A percentile compares a stretch with the other conserved stretches of the same genome.
These are phyloP conservation scores for Trametes elegans DNA, from an alignment of 768 basidiomycete species.

Conservation along the genomic window DNA sequence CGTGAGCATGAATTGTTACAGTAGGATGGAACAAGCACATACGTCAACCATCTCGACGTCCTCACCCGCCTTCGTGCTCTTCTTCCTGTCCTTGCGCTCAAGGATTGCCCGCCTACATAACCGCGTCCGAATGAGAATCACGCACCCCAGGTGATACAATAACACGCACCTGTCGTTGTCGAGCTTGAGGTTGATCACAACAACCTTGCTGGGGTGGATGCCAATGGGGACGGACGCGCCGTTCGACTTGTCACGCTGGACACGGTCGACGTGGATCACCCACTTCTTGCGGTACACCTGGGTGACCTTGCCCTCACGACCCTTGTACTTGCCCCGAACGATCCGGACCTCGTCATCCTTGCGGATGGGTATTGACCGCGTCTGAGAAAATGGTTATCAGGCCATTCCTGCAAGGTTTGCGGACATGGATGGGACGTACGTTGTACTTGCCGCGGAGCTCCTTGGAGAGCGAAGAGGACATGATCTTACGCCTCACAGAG, in stretches of 20 bases:
- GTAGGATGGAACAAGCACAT: constrained; percentile 33
- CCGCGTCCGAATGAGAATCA: not conserved
- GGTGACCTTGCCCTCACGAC: constrained; percentile 96
- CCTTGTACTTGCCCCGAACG: constrained; percentile 97
- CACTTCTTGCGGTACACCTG: constrained; percentile 99
- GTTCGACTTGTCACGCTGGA: constrained; percentile 96
- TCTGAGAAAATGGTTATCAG: constrained; percentile 38
- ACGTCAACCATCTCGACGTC: constrained; percentile 85
- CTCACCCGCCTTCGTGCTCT: constrained; percentile 44
- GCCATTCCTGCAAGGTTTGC: not conserved
- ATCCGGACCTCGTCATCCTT: constrained; percentile 99
- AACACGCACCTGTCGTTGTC: constrained; percentile 78
- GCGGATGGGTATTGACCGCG: constrained; percentile 90
- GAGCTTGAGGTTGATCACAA: constrained; percentile 89
- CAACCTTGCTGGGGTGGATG: constrained; percentile 95
- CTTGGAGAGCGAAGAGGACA: constrained; percentile 95
- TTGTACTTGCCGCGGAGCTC: constrained; percentile 91
- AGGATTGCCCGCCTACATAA: constrained; percentile 71
- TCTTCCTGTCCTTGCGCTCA: constrained; percentile 83
- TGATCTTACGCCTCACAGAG: constrained; percentile 93
- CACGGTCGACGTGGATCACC: constrained; percentile 98
- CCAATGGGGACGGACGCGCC: constrained; percentile 92
- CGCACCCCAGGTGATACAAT: not conserved
- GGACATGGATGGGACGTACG: constrained; percentile 46
- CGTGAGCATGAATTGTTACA: constrained; percentile 16